A percentile compares a stretch with the other conserved stretches of the same genome.
Conservation (phyloP, 495 filamentous ascomycete species). For the Penicillium diatomitis region DNA sequence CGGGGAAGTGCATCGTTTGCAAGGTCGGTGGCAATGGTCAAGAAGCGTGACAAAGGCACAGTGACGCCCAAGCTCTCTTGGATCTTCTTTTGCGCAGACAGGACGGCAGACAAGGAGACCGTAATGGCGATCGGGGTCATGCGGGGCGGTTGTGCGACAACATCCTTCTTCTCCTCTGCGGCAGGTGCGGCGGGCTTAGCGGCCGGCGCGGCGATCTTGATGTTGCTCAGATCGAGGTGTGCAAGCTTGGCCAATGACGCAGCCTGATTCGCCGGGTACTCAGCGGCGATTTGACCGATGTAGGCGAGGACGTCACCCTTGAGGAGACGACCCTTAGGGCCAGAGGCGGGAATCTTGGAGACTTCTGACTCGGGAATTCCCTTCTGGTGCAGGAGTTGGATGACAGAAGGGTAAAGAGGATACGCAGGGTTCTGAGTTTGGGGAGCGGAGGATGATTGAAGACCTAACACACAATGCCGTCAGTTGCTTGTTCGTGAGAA, state of each 20-base stretch:
- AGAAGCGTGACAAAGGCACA: constrained; percentile 78
- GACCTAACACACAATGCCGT: constrained; percentile 11
- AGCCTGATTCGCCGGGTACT: constrained; percentile 61
- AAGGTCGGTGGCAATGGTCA: constrained; percentile 69
- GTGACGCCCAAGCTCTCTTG: constrained; percentile 65
- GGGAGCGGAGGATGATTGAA: constrained; percentile 29
- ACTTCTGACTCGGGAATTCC: constrained; percentile 61
- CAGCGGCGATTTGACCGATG: constrained; percentile 61
- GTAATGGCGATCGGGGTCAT: constrained; percentile 48
- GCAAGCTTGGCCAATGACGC: constrained; percentile 60
- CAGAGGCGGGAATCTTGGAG: constrained; percentile 74
- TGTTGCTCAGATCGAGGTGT: constrained; percentile 89
- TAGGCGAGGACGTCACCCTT: constrained; percentile 95
- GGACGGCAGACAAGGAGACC: constrained; percentile 66
- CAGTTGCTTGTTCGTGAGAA: background rate
- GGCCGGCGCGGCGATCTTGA: constrained; percentile 69
- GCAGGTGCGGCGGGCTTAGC: constrained; percentile 36
- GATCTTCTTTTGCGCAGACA: constrained; percentile 71
- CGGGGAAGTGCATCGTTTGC: constrained; percentile 80
- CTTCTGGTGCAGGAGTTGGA: constrained; percentile 68
- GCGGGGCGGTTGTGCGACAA: constrained; percentile 23
- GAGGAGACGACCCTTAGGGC: constrained; percentile 79
- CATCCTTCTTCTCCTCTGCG: constrained; percentile 28
- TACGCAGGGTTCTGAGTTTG: constrained; percentile 60
- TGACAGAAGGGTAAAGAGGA: constrained; percentile 80